A percentile compares a stretch with the other conserved stretches of the same genome.
Conservation (phyloP, 495 filamentous ascomycete species). For the Penicillium silybi region DNA sequence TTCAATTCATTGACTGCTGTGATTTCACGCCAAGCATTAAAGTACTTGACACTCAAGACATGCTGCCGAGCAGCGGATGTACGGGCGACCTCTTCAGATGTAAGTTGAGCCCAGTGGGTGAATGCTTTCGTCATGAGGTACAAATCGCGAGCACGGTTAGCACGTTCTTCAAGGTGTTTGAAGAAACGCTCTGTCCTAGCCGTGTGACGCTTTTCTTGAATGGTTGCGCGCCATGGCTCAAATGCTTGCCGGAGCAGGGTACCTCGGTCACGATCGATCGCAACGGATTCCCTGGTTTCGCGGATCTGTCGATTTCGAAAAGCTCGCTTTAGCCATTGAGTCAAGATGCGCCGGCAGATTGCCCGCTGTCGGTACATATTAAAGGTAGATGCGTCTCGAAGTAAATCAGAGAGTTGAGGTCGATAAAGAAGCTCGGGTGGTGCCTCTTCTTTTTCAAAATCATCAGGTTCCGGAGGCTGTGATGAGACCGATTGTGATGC, state of each 20-base stretch:
- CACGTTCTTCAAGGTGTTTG: constrained; percentile 56
- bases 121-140: constrained; percentile 69
- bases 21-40: constrained; percentile 72
- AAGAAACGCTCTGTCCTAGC: constrained; percentile 58
- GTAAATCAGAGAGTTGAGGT: constrained; percentile 53
- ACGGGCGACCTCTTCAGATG: constrained; percentile 55
- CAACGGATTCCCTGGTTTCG: constrained; percentile 45
- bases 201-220: constrained; percentile 44
- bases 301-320: constrained; percentile 41
- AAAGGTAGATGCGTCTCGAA: constrained; percentile 58
- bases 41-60: constrained; percentile 67
- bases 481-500: constrained; percentile 25
- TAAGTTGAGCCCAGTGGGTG: constrained; percentile 64
- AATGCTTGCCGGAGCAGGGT: constrained; percentile 55
- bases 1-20: constrained; percentile 68
- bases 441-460: constrained; percentile 25
- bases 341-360: constrained; percentile 44
- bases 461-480: constrained; percentile 23
- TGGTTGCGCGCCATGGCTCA: constrained; percentile 53
- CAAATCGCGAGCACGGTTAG: constrained; percentile 58
- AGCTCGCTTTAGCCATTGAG: constrained; percentile 52
- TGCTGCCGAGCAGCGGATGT: constrained; percentile 62
- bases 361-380: constrained; percentile 49
- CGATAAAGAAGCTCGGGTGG: constrained; percentile 44
- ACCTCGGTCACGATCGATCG: constrained; percentile 47